These are phyloP conservation scores for Lotus japonicus DNA, from an alignment of 306 rosid genomes.

Conservation along the genomic window DNA sequence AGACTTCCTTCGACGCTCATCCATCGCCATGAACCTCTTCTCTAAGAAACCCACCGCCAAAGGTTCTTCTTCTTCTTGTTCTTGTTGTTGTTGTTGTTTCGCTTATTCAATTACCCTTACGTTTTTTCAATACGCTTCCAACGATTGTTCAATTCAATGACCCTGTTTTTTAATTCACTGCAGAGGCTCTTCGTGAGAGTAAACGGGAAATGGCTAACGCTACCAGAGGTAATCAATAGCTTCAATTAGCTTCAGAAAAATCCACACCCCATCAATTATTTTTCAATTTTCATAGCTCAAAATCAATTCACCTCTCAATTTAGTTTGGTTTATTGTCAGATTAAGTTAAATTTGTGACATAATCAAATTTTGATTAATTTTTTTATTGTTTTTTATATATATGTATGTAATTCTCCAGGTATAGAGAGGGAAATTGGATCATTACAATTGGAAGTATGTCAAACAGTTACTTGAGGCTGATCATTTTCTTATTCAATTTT, in stretches of 20 bases:
- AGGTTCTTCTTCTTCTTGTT: conserved; percentile 44
- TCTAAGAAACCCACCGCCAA: conserved; percentile 87
- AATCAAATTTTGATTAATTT: neutral
- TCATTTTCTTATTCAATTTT: neutral
- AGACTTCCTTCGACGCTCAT: neutral
- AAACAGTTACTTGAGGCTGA: conserved; percentile 13
- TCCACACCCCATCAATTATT: no score
- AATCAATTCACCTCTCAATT: conserved; percentile 5
- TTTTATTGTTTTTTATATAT: neutral
- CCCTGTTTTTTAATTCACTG: conserved; percentile 14
- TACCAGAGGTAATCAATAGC: conserved; percentile 54
- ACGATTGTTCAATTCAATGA: neutral
- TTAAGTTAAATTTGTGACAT: neutral
- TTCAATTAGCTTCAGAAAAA: neutral
- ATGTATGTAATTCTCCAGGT: conserved; percentile 38
- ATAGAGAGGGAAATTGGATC: conserved; percentile 93
- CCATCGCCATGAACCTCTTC: conserved; percentile 73
- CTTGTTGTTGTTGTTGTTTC: no score
- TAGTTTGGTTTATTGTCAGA: neutral
- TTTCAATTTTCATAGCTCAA: no score
- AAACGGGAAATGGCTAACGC: conserved; percentile 86
- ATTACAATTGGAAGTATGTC: conserved; percentile 78
- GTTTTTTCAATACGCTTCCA: neutral
- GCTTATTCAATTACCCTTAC: neutral
- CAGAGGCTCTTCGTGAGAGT: conserved; percentile 98